Percentiles rank a stretch among this genome's conserved stretches.
phyloP scores from a whole-genome alignment of 2,329 filamentous ascomycete genomes.

The Pleurostoma richardsiae region DNA sequence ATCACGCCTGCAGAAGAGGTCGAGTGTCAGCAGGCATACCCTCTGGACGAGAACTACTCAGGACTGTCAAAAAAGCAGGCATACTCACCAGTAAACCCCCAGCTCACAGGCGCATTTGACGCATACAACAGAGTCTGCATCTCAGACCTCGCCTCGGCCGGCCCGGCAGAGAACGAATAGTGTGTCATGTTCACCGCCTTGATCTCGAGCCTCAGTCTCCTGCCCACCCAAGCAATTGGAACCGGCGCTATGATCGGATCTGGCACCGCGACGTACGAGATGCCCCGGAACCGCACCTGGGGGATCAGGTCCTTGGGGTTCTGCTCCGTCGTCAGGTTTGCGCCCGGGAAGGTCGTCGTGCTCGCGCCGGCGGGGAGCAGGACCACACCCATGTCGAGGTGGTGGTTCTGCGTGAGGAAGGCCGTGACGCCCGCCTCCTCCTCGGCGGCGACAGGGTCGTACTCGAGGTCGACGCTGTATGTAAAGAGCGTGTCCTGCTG shows the following conservation, averaged over 20 bases:
- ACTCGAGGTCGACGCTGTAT: constrained; percentile 41
- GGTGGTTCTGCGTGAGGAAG: constrained; percentile 49
- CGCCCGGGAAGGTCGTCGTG: constrained; percentile 13
- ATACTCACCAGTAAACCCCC: constrained; percentile 31
- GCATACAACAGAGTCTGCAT: constrained; percentile 23
- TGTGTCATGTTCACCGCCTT: constrained; percentile 39
- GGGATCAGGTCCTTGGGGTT: constrained; percentile 19
- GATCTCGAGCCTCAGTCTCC: constrained; percentile 32
- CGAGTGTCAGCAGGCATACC: not conserved
- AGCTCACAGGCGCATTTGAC: constrained; percentile 30
- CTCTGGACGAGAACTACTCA: constrained; percentile 14
- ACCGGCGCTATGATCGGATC: constrained; percentile 28
- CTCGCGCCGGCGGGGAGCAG: constrained; percentile 23
- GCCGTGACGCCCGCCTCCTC: constrained; percentile 48
- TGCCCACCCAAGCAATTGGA: constrained; percentile 28
- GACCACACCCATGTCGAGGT: constrained; percentile 40
- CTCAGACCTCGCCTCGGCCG: constrained; percentile 20
- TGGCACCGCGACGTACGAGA: constrained; percentile 33
- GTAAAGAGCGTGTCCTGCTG: constrained; percentile 52
- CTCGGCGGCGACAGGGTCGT: constrained; percentile 25
- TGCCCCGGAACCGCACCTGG: constrained; percentile 39
- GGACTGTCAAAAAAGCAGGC: not conserved
- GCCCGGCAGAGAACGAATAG: constrained; percentile 32
- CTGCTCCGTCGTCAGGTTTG: constrained; percentile 3
- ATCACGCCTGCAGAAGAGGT: constrained; percentile 31